Conservation (phyloP, 2,329 filamentous ascomycete species). For the Arthrobotrys musiformis region DNA sequence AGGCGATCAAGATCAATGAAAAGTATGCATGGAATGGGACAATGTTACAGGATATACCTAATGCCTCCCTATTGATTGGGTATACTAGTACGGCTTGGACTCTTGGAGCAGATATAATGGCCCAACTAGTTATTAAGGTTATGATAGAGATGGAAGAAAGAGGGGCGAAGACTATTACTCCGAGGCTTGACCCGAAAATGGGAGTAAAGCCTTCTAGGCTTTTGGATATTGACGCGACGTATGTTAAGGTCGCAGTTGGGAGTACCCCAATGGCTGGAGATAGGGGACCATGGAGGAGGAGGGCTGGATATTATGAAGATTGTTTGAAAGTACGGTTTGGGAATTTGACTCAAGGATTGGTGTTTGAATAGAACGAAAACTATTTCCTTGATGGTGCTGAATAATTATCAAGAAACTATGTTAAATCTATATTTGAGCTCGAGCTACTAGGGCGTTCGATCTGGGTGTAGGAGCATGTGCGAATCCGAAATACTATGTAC, state of each 20-base stretch:
- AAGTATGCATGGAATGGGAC: constrained; percentile 71
- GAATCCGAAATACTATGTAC: too few relatives aligned
- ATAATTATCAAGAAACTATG: too few relatives aligned
- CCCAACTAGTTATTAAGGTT: constrained; percentile 66
- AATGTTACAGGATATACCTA: constrained; percentile 74
- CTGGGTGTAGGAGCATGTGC: too few relatives aligned
- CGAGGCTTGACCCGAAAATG: constrained; percentile 63
- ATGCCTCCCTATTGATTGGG: constrained; percentile 70
- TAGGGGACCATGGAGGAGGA: constrained; percentile 26
- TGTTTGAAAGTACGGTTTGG: constrained; percentile 34
- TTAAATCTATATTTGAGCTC: too few relatives aligned
- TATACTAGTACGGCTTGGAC: constrained; percentile 74
- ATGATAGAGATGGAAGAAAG: constrained; percentile 67
- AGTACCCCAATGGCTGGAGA: constrained; percentile 64
- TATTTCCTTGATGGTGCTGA: too few relatives aligned
- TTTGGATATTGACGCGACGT: constrained; percentile 67
- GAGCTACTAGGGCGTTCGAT: too few relatives aligned
- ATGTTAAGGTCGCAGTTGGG: constrained; percentile 64
- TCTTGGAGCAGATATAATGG: constrained; percentile 69
- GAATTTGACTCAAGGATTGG: constrained; percentile 18
- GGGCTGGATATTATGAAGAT: constrained; percentile 35
- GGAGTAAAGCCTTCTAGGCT: constrained; percentile 63
- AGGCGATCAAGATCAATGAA: constrained; percentile 64
- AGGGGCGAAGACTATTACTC: constrained; percentile 64
- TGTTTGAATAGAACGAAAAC: constrained; percentile 33